Evolutionary conservation across 805 yeast species (phyloP).

Genomic region (Monosporozyma servazzii): DNA sequence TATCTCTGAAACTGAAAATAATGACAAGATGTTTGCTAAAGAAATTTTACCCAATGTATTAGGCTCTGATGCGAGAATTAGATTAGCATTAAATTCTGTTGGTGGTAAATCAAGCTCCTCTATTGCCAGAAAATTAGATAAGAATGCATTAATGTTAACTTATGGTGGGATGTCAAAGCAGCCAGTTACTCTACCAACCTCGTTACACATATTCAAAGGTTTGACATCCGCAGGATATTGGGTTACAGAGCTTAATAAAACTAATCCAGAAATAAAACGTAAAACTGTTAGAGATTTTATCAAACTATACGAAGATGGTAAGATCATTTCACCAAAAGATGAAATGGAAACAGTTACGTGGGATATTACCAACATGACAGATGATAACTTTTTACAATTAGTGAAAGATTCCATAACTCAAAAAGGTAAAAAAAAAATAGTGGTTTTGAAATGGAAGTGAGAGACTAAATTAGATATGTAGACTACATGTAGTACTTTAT

Average conservation of each 20-base stretch:
- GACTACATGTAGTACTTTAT: too few species aligned
- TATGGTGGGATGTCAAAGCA: constrained; percentile 98
- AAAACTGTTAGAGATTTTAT: constrained; percentile 47
- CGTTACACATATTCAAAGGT: constrained; percentile 83
- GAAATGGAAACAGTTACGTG: constrained; percentile 33
- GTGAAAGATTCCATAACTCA: constrained; percentile 38
- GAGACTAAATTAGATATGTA: constrained; percentile 3
- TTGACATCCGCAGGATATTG: constrained; percentile 84
- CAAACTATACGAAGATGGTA: constrained; percentile 49
- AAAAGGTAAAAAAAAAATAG: constrained; percentile 26
- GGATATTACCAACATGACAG: constrained; percentile 24
- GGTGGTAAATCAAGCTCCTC: constrained; percentile 84
- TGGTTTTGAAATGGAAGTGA: constrained; percentile 23
- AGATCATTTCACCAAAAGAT: constrained; percentile 41
- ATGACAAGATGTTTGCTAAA: constrained; percentile 54
- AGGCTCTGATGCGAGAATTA: constrained; percentile 42
- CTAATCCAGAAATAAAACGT: constrained; percentile 51
- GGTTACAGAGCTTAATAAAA: constrained; percentile 63
- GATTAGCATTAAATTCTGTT: constrained; percentile 81
- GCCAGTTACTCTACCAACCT: constrained; percentile 87
- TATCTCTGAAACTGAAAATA: constrained; percentile 79
- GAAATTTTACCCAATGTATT: constrained; percentile 39
- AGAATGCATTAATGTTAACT: constrained; percentile 71
- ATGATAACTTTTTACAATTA: constrained; percentile 34
- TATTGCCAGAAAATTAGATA: constrained; percentile 71